phyloP scores from a whole-genome alignment of 768 basidiomycete species.

The Vishniacozyma victoriae region DNA sequence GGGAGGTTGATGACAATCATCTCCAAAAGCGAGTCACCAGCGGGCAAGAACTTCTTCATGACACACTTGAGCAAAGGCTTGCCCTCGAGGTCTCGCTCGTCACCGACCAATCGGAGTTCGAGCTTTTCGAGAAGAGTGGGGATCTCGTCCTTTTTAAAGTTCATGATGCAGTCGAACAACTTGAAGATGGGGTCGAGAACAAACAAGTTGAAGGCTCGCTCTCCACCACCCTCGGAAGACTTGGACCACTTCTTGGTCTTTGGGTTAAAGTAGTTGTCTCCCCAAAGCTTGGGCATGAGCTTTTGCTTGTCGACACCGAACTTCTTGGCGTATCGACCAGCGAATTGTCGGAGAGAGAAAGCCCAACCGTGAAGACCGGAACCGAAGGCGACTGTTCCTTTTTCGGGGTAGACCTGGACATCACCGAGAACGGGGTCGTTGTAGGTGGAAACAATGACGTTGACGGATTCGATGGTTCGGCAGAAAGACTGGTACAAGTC shows the following conservation, averaged over 20 bases:
- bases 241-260: constrained; percentile 94
- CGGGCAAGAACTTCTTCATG: constrained; percentile 99
- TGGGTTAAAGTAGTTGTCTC: constrained; percentile 99
- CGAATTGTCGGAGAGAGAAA: constrained; percentile 98
- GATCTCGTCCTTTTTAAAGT: constrained; percentile 92
- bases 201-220: constrained; percentile 96
- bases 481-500: constrained; percentile 95
- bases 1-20: constrained; percentile 99
- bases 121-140: constrained; percentile 87
- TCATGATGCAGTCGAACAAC: constrained; percentile 97
- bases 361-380: constrained; percentile 99
- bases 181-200: constrained; percentile 99
- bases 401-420: constrained; percentile 97
- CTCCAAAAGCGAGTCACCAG: constrained; percentile 95
- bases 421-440: constrained; percentile 90
- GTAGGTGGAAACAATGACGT: constrained; percentile 98
- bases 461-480: constrained; percentile 94
- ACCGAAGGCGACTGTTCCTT: constrained; percentile 96
- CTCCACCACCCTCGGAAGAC: constrained; percentile 73
- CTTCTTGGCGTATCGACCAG: constrained; percentile 88
- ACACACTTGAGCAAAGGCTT: constrained; percentile 93
- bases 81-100: constrained; percentile 89
- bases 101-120: constrained; percentile 76
- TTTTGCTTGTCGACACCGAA: constrained; percentile 98
- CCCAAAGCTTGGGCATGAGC: constrained; percentile 97